Base-by-base conservation (phyloP, 495 filamentous ascomycete species). In the Cercophora scortea region DNA sequence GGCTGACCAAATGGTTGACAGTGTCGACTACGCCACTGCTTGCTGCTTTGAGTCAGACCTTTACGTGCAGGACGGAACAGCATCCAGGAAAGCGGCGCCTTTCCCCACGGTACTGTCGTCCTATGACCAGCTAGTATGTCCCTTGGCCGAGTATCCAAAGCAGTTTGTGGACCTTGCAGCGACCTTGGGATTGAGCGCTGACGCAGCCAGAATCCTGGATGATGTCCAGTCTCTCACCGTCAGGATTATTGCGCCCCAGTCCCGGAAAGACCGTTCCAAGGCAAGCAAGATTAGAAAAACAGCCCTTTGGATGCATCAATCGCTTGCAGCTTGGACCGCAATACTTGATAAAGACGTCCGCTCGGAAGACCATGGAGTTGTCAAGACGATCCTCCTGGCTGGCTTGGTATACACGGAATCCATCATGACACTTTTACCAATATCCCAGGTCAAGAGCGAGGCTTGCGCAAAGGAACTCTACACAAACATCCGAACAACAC, bases 11-110 rank as follows among this genome's bases (percentile, higher is more conserved):
- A 2, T 40, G 38, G 25, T 25, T 40, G 15, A 33, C 47, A 64
- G 61, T 1, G 36, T 52, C 10, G 61, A 64, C 42, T 61, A 60
- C 42, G 45, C 55, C 12, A 48, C 60, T 15, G 59, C 59, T 33
- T 47, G 49, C 18, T 51, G 56, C 32, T 62, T 60, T n/a, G 59
- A 64, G 36, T 16, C 33, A 6, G 53, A 56, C 4, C 49, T 62
- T 1, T 51, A 47, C 10, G 36, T 64, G 17, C 51, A 54, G 10
- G 51, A 52, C 34, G 42, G 43, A 11, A 35, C 43, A 9, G n/a
- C 40, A 8, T 12, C 32, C 36, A 32, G 19, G 13, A 32, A 19
- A 13, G 8, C 19, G 12, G 41, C 43, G 0, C 55, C 55, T 9
- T 19, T 39, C 8, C 46, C 42, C 9, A 9, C 25, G 15, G 9